Evolutionary conservation across 2,329 filamentous ascomycete species (phyloP).

Genomic region (Cadophora luteo-olivacea): DNA sequence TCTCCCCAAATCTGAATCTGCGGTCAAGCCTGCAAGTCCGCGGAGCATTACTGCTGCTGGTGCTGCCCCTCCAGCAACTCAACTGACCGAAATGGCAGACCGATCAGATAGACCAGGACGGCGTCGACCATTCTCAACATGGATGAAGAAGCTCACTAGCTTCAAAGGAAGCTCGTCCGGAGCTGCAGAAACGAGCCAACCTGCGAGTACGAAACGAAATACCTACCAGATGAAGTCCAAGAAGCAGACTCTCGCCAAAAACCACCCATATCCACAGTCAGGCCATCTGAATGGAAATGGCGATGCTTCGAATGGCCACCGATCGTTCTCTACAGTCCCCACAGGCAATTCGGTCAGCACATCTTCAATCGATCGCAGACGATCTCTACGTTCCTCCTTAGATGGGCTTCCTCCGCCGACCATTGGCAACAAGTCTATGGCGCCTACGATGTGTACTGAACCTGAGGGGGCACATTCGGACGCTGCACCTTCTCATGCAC

Average conservation of each 20-base stretch:
- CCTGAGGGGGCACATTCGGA: constrained; percentile 78
- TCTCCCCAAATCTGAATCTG: constrained; percentile 22
- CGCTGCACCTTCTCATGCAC: constrained; percentile 75
- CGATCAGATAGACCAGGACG: constrained; percentile 67
- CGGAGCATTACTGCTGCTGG: background rate
- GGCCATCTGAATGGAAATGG: constrained; percentile 57
- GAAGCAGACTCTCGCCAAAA: constrained; percentile 59
- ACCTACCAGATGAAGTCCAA: constrained; percentile 52
- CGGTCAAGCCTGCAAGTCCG: constrained; percentile 7
- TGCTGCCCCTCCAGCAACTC: constrained; percentile 13
- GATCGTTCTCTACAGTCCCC: constrained; percentile 63
- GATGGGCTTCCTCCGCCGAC: constrained; percentile 65
- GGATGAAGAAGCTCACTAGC: constrained; percentile 92
- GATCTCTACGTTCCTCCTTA: constrained; percentile 65
- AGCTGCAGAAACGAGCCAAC: constrained; percentile 56
- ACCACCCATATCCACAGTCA: constrained; percentile 87
- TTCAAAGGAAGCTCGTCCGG: constrained; percentile 76
- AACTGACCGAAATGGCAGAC: constrained; percentile 57
- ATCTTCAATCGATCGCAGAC: constrained; percentile 60
- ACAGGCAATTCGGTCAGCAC: constrained; percentile 55
- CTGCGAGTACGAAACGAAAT: constrained; percentile 50
- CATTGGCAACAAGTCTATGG: constrained; percentile 66
- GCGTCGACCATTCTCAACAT: constrained; percentile 86
- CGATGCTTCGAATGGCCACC: constrained; percentile 51
- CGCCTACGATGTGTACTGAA: constrained; percentile 78